Base-by-base conservation (phyloP, 768 basidiomycete genomes). In the Calvatia gigantea region DNA sequence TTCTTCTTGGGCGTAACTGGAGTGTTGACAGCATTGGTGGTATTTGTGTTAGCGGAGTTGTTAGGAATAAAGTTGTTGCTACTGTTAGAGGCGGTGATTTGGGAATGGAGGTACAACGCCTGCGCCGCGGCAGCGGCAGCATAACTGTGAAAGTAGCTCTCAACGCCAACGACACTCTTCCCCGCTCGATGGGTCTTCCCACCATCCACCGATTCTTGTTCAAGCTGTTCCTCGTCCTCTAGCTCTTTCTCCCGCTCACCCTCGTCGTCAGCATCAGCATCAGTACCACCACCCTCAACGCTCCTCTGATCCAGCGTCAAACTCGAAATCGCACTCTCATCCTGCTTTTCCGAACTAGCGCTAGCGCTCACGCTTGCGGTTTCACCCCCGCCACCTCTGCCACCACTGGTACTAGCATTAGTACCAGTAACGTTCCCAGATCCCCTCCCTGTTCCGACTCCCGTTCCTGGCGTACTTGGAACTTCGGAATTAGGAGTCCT, bases 291-390 rank as follows among this genome's bases (percentile, higher is more conserved):
- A n/a, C 58, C 66, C 43, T 65, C 65, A 7, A 57, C 64, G 15
- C 61, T 64, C 38, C 63, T 63, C 37, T 71, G 72, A 39, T 75
- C 76, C 43, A 83, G 69, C 33, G 79, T 79, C 64, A 83, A 63
- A 63, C 80, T 82, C 51, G 80, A 82, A 32, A 82, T 82, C 12
- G 79, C 80, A 53, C 79, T 81, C 59, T 83, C 80, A 57, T 77
- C 71, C 3, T 42, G 54, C 19, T 73, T 70, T 51, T 74, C 75
- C 21, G 65, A 65, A 31, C 63, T 73, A 53, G 51, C 39, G 33
- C 52, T 54, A 6, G 29, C 52, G 45, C 15, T 15, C 12, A 28
- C 25, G 21, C 32, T 48, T 19, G 31, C 32, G 23, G 29, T 19
- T 4, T 29, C 23, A 17, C 46, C 33, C 41, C 41, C 19, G 11